A percentile compares a stretch with the other conserved stretches of the same genome.
Evolutionary conservation across 2,329 filamentous ascomycete species (phyloP).

Genomic region (Endoconidiophora polonica): DNA sequence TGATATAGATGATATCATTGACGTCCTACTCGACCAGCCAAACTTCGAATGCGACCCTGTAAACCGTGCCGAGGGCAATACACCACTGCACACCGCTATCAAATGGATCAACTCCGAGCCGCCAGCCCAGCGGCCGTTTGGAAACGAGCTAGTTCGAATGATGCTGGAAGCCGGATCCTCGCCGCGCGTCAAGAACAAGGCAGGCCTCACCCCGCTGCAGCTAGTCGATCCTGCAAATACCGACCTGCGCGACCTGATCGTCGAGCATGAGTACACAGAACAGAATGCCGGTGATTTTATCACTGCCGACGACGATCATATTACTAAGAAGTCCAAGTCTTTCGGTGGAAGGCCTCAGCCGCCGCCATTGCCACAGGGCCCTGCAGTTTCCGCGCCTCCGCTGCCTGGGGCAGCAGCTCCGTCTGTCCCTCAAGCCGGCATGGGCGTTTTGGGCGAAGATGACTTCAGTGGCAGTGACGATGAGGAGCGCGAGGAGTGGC

Average conservation of each 20-base stretch:
- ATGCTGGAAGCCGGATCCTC: conserved; percentile 62
- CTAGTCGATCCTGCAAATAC: conserved; percentile 56
- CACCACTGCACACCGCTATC: conserved; percentile 63
- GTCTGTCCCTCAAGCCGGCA: conserved; percentile 18
- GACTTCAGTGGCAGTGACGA: conserved; percentile 50
- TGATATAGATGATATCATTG: conserved; percentile 55
- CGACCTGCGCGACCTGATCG: conserved; percentile 43
- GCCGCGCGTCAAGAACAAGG: conserved; percentile 48
- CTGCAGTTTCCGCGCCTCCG: conserved; percentile 13
- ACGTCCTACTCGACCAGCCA: conserved; percentile 67
- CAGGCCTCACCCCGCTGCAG: conserved; percentile 52
- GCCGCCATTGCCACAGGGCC: conserved; percentile 14
- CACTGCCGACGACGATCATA: conserved; percentile 17
- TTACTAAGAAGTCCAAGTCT: no score
- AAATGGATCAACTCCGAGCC: conserved; percentile 57
- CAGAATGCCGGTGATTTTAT: conserved; percentile 44
- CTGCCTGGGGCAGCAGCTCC: conserved; percentile 12
- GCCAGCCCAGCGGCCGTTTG: conserved; percentile 45
- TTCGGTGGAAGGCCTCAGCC: background rate
- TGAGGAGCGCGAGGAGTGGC: conserved; percentile 46
- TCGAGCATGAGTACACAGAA: conserved; percentile 51
- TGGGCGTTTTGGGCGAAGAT: conserved; percentile 27
- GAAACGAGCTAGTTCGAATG: conserved; percentile 54
- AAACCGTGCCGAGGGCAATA: conserved; percentile 56
- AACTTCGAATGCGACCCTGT: conserved; percentile 72